These are phyloP conservation scores for Colletotrichum eleusines DNA, from an alignment of 2,329 filamentous ascomycete species.

Conservation along the genomic window DNA sequence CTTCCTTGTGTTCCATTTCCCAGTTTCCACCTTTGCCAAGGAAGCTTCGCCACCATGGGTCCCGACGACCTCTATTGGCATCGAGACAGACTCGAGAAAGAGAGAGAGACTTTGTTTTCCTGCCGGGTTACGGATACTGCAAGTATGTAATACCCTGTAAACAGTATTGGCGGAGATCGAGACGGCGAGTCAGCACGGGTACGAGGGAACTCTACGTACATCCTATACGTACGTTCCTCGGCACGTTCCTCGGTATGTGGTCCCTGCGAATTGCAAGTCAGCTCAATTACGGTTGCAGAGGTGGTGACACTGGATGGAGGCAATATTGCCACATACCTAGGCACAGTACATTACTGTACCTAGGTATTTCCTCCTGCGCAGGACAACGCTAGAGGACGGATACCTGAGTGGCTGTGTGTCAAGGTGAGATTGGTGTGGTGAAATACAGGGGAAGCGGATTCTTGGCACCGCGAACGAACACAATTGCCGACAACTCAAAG, in stretches of 20 bases:
- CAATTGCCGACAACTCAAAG: constrained; percentile 1
- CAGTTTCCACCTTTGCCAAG: constrained; percentile 34
- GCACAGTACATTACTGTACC: too few relatives aligned
- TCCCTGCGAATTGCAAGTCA: neutral
- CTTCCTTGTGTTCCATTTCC: constrained; percentile 10
- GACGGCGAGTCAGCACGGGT: constrained; percentile 23
- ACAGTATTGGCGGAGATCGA: constrained; percentile 4
- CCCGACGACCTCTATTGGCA: neutral
- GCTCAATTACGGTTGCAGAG: neutral
- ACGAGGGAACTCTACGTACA: neutral
- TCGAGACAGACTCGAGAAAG: neutral
- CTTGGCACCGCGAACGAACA: constrained; percentile 27
- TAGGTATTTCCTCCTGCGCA: neutral
- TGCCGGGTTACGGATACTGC: too few relatives aligned
- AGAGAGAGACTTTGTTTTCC: constrained; percentile 18
- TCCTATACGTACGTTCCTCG: neutral
- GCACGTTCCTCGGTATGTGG: neutral
- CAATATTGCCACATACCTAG: neutral
- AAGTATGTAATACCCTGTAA: too few relatives aligned
- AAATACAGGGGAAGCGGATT: constrained; percentile 38
- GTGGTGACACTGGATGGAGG: neutral
- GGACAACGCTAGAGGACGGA: neutral
- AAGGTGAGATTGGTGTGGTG: constrained; percentile 19
- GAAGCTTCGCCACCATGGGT: constrained; percentile 40
- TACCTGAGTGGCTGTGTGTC: neutral